Evolutionary conservation across 257 asterid genomes (phyloP), one percentile per base, ranked within the genome.

Genomic region (Nemophila menziesii): DNA sequence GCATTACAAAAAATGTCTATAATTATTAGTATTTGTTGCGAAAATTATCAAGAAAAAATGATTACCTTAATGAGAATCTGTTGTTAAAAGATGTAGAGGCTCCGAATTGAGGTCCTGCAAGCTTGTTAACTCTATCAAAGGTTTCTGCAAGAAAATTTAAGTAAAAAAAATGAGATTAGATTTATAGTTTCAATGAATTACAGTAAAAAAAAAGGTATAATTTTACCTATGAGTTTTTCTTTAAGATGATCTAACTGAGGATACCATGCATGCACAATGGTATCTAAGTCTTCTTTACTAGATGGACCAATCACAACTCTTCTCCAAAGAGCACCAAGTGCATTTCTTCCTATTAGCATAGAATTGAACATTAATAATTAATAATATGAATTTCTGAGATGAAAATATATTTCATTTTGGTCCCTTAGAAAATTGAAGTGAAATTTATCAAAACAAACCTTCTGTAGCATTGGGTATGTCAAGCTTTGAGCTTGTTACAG

Each of bases 291-390:
- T 51, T 60, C 66, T 11, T 64, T 63, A 46, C 74, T 60, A 22
- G 92, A 74, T 38, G 79, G 53, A 34, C 69, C 66, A 21, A 81
- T 58, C 78, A 67, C 71, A 43, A 90, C 72, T 62, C 80, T 85
- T 82, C 90, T 61, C 98, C 98, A 90, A 52, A 79, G 67, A 51
- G 83, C 81, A 51, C 87, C 77, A 33, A 85, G 72, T 23, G 74
- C 64, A 72, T 59, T 64, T 61, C 64, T 75, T 42, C 93, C 98
- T 89, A 41, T 51, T 44, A 29, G 36, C 12, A 29, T 3, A 29
- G 36, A 7, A 29, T 13, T 2, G 36, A 29, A 29, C 10, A 4
- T 26, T 26, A 26, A 5, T 4, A 10, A 26, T 5, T 5, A 26
- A 26, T 26, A n/a, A n/a, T n/a, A n/a, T n/a, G n/a, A n/a, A n/a